Evolutionary conservation across 495 filamentous ascomycete species (phyloP).

Genomic region (Annulohypoxylon maeteangense): DNA sequence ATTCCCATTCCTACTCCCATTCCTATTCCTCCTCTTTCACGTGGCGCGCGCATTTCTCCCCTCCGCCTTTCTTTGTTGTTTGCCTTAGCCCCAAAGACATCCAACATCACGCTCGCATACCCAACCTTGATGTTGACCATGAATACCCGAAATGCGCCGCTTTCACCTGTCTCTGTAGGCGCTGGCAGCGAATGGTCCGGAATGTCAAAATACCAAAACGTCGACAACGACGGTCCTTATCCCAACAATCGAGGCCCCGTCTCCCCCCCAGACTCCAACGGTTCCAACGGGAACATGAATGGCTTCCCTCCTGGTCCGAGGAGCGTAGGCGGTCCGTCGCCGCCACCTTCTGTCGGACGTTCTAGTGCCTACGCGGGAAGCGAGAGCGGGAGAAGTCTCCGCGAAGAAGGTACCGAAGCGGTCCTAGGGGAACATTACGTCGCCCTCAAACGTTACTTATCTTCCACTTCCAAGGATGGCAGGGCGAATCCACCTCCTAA

Average conservation of each 20-base stretch:
- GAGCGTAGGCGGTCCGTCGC: conserved; percentile 75
- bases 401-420: conserved; percentile 60
- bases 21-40: conserved; percentile 25
- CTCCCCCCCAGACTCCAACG: conserved; percentile 76
- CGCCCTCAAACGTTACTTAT: conserved; percentile 80
- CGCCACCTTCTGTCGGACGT: conserved; percentile 84
- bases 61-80: conserved; percentile 31
- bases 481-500: conserved; percentile 78
- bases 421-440: conserved; percentile 81
- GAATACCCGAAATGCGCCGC: conserved; percentile 68
- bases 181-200: conserved; percentile 90
- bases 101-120: conserved; percentile 45
- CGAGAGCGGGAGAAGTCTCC: conserved; percentile 65
- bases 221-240: conserved; percentile 65
- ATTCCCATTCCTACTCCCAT: not conserved
- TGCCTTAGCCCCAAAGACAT: conserved; percentile 8
- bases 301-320: conserved; percentile 61
- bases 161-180: conserved; percentile 84
- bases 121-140: conserved; percentile 42
- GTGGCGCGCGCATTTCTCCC: conserved; percentile 44
- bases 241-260: conserved; percentile 68
- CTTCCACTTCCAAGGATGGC: conserved; percentile 75
- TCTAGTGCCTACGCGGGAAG: conserved; percentile 74
- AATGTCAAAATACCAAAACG: conserved; percentile 72
- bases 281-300: conserved; percentile 69